phyloP scores from a whole-genome alignment of 441 rosid species.

The Jatropha podagrica region DNA sequence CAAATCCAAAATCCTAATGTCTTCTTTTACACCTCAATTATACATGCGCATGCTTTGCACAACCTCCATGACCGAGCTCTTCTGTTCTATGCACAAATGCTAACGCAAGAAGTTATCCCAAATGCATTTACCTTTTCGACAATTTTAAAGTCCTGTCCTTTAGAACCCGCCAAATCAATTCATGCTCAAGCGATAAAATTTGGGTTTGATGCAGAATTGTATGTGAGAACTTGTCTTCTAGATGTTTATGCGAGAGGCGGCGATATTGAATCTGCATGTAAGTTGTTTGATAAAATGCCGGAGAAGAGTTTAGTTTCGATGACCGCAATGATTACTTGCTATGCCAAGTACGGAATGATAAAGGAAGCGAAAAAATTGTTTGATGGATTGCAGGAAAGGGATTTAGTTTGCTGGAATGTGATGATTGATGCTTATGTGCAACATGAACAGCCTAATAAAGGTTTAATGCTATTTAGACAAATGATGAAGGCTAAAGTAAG shows the following conservation, averaged over 20 bases:
- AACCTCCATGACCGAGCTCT: slow-evolving; percentile 43
- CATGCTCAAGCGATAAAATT: slow-evolving; percentile 54
- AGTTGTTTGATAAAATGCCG: slow-evolving; percentile 65
- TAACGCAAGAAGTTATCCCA: slow-evolving; percentile 39
- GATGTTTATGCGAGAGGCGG: slow-evolving; percentile 55
- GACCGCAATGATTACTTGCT: slow-evolving; percentile 69
- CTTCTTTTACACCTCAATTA: slow-evolving; percentile 54
- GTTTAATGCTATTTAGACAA: slow-evolving; percentile 50
- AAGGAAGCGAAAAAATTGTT: slow-evolving; percentile 58
- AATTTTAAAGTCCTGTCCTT: slow-evolving; percentile 50
- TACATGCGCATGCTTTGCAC: slow-evolving; percentile 43
- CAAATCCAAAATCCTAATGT: slow-evolving; percentile 45
- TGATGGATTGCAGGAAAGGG: slow-evolving; percentile 48
- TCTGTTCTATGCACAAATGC: slow-evolving; percentile 44
- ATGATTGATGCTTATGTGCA: slow-evolving; percentile 75
- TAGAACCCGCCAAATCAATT: slow-evolving; percentile 33
- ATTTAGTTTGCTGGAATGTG: slow-evolving; percentile 74
- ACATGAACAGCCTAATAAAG: slow-evolving; percentile 48
- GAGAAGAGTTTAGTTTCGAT: slow-evolving; percentile 64
- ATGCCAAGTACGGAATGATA: slow-evolving; percentile 52
- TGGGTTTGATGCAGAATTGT: slow-evolving; percentile 50
- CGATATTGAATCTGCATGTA: slow-evolving; percentile 50
- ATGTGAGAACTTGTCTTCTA: slow-evolving; percentile 60
- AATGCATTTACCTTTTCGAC: slow-evolving; percentile 68
- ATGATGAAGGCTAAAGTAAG: slow-evolving; percentile 39